Base-by-base conservation (phyloP, 2,329 filamentous ascomycete genomes). In the Chaetomium olivaceum region DNA sequence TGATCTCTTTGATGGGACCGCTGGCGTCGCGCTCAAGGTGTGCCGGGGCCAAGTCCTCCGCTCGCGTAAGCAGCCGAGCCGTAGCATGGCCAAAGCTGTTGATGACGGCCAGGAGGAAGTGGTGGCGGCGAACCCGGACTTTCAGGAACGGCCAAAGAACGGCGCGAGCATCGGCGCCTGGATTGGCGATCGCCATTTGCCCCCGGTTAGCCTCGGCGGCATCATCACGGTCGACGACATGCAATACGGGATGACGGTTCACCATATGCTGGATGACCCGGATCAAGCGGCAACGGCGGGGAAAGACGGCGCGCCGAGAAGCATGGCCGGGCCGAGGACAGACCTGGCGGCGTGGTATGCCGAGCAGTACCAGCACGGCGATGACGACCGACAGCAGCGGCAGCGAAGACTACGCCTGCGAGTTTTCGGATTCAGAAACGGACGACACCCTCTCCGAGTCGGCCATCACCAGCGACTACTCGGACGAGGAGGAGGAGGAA, bases 151-250 rank as follows among this genome's bases (percentile, higher is more conserved):
- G 25, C 94, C 94, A 0, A 78, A 87, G 0, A 97, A 93, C 71
- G 94, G 94, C 1, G 94, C 94, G 8, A 97, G 93, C 52, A 97
- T 98, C 66, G 94, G 94, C 7, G 93, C 93, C 0, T 97, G 92
- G 82, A 88, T 91, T 59, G 90, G 91, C 64, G 87, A 93, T 69
- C 88, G 91, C 54, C 94, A 97, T 74, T 81, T 97, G 2, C 93
- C 93, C 6, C 92, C 94, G 1, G 94, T 96, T 3, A 96, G 92
- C 36, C 93, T 96, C 71, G 94, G 94, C 14, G 94, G 94, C 9
- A 84, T 97, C 4, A 87, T 98, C 50, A 80, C 95, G 36, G 87
- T 98, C 1, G 93, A 98, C 74, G 88, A 91, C 63, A 88, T 90
- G 75, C 87, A 91, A 0, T 95, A 93, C 73, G 94, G 94, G 14